phyloP scores from a whole-genome alignment of 2,329 filamentous ascomycete genomes.

The Colletotrichum orchidophilum region DNA sequence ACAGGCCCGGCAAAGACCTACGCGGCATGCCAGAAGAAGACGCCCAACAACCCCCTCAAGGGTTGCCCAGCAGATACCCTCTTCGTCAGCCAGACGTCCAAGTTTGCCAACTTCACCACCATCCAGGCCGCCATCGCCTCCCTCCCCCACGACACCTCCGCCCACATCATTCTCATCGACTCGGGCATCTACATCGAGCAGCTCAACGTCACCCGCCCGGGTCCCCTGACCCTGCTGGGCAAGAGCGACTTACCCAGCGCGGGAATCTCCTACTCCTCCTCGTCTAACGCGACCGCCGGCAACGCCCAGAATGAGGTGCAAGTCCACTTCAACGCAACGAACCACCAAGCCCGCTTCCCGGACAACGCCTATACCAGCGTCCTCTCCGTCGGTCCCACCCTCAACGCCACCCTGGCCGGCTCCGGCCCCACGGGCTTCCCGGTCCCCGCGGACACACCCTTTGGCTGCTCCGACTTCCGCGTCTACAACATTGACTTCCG shows the following conservation, averaged over 20 bases:
- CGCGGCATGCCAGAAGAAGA: constrained; percentile 44
- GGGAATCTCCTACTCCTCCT: constrained; percentile 48
- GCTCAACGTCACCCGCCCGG: constrained; percentile 70
- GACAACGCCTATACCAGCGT: constrained; percentile 73
- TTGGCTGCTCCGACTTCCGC: constrained; percentile 70
- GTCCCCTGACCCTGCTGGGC: constrained; percentile 70
- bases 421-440: constrained; percentile 69
- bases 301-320: constrained; percentile 57
- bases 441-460: constrained; percentile 68
- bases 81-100: constrained; percentile 49
- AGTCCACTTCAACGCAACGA: constrained; percentile 67
- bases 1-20: constrained; percentile 41
- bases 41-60: constrained; percentile 41
- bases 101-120: constrained; percentile 47
- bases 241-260: constrained; percentile 54
- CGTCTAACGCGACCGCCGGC: constrained; percentile 47
- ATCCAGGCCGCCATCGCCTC: constrained; percentile 53
- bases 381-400: constrained; percentile 69
- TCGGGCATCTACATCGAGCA: constrained; percentile 71
- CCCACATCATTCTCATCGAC: constrained; percentile 66
- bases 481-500: constrained; percentile 74
- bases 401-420: constrained; percentile 70
- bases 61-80: constrained; percentile 52
- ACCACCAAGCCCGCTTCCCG: constrained; percentile 52
- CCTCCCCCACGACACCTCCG: constrained; percentile 49